A percentile compares a stretch with the other conserved stretches of the same genome.
These are phyloP conservation scores for Piper betle DNA, from an alignment of 164 flowering plant species.

Conservation along the genomic window DNA sequence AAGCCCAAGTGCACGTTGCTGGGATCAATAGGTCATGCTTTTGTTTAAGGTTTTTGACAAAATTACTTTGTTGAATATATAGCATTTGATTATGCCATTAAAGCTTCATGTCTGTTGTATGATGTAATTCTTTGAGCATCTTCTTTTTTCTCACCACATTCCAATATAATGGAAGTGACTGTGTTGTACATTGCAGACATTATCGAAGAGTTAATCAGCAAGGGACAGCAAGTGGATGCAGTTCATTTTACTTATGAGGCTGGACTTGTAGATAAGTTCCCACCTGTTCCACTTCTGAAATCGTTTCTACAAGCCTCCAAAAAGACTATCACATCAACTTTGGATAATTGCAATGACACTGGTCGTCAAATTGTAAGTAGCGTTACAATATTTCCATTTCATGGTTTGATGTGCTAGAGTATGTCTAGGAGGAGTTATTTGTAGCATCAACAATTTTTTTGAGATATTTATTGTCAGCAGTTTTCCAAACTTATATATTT, in stretches of 20 bases:
- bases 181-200: slow-evolving; percentile 41
- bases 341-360: slow-evolving; percentile 58
- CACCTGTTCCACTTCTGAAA: slow-evolving; percentile 78
- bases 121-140: too few relatives aligned
- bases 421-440: too few relatives aligned
- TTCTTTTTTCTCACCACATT: too few relatives aligned
- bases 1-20: too few relatives aligned
- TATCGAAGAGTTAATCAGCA: slow-evolving; percentile 79
- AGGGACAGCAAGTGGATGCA: slow-evolving; percentile 96
- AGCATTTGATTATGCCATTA: too few relatives aligned
- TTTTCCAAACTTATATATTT: too few relatives aligned
- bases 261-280: slow-evolving; percentile 73
- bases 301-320: slow-evolving; percentile 75
- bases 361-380: slow-evolving; percentile 56
- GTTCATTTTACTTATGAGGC: slow-evolving; percentile 89
- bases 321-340: slow-evolving; percentile 52
- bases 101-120: too few relatives aligned
- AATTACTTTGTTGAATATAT: too few relatives aligned
- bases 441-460: too few relatives aligned
- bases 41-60: too few relatives aligned
- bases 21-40: too few relatives aligned
- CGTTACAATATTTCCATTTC: not conserved
- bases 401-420: not conserved
- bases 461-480: too few relatives aligned
- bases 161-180: not conserved